phyloP scores from a whole-genome alignment of 352 stramenopile genomes.

The Thalassiosira mediterranea region DNA sequence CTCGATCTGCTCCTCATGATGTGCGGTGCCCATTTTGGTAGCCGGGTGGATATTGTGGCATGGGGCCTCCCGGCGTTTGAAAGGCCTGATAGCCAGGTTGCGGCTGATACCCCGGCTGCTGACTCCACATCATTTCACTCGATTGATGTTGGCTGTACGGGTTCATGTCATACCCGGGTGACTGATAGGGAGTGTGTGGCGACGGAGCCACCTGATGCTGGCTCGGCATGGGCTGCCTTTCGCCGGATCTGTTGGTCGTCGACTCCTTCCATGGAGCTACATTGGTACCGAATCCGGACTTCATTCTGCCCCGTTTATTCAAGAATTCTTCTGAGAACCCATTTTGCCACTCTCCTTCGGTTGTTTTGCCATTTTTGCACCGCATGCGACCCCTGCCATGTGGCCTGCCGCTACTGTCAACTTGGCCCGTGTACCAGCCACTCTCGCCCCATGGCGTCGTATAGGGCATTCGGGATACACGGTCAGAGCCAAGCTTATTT shows the following conservation, averaged over 20 bases:
- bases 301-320: slow-evolving; percentile 14
- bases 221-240: neutral
- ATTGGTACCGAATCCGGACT: slow-evolving; percentile 23
- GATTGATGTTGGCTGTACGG: too few relatives aligned
- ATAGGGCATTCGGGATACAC: slow-evolving; percentile 44
- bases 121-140: too few relatives aligned
- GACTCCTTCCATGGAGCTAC: slow-evolving; percentile 20
- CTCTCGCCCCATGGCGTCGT: slow-evolving; percentile 36
- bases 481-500: neutral
- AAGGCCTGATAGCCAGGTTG: too few relatives aligned
- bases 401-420: slow-evolving; percentile 22
- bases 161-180: too few relatives aligned
- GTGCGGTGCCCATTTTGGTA: too few relatives aligned
- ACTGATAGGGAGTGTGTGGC: too few relatives aligned
- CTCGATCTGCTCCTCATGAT: too few relatives aligned
- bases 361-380: slow-evolving; percentile 38
- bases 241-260: neutral
- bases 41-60: too few relatives aligned
- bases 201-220: neutral
- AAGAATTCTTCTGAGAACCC: slow-evolving; percentile 33
- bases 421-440: slow-evolving; percentile 45
- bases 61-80: too few relatives aligned
- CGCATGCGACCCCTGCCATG: slow-evolving; percentile 43
- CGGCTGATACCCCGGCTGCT: too few relatives aligned
- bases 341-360: slow-evolving; percentile 34